Percentiles rank a stretch among this genome's conserved stretches.
Conservation (phyloP, 2,329 filamentous ascomycete genomes). For the Lasiodiplodia theobromae region DNA sequence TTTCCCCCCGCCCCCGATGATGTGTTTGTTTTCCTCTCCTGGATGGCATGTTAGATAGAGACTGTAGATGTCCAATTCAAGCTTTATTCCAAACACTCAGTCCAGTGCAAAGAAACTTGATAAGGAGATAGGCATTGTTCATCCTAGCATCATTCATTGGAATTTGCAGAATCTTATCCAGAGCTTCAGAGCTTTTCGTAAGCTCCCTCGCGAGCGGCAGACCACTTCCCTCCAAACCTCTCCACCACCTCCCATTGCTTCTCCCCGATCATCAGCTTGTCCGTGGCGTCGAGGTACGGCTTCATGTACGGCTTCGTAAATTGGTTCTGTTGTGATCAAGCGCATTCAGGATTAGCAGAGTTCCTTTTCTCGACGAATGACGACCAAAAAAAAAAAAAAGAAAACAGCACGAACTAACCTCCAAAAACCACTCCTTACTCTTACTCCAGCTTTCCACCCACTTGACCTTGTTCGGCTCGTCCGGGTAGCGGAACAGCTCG, state of each 20-base stretch:
- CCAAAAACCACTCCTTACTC: constrained; percentile 3
- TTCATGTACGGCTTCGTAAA: constrained; percentile 18
- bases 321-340: not conserved
- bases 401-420: not conserved
- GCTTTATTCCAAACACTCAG: no score
- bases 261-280: constrained; percentile 1
- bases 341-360: not conserved
- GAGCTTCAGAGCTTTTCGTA: constrained; percentile 9
- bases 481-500: constrained; percentile 14
- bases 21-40: no score
- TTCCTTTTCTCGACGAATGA: no score
- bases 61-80: no score
- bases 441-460: constrained; percentile 23
- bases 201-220: not conserved
- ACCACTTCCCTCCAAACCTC: constrained; percentile 18
- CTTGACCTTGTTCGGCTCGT: constrained; percentile 22
- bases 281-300: not conserved
- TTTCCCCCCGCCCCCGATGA: no score
- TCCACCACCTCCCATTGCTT: constrained; percentile 11
- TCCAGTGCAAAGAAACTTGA: no score
- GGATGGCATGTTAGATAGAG: no score
- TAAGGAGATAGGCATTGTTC: no score
- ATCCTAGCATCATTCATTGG: no score
- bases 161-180: not conserved
- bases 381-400: not conserved